Conservation (phyloP, 2,329 filamentous ascomycete genomes). For the Leptodontidium sp. region DNA sequence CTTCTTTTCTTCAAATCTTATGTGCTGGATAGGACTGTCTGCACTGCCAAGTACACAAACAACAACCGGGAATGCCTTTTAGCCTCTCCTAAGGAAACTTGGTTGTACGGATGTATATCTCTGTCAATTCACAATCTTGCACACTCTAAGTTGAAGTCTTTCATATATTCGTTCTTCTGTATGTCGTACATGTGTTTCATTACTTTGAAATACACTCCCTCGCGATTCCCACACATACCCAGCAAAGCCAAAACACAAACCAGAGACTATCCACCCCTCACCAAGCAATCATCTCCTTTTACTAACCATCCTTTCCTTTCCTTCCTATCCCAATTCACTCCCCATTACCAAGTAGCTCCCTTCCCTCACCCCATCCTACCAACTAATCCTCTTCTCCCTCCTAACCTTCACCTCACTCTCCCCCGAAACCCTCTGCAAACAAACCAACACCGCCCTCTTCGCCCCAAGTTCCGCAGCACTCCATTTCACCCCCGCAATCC, state of each 20-base stretch:
- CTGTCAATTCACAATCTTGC: too few species aligned
- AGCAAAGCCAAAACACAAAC: too few species aligned
- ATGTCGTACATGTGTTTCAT: neutral
- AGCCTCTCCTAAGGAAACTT: neutral
- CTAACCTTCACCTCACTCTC: conserved; percentile 20
- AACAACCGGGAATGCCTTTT: neutral
- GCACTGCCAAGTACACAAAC: too few species aligned
- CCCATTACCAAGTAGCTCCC: neutral
- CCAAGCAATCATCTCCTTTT: too few species aligned
- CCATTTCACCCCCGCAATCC: conserved; percentile 21
- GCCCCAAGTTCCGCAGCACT: conserved; percentile 4
- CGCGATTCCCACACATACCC: too few species aligned
- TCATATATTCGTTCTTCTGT: too few species aligned
- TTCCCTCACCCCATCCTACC: conserved; percentile 15
- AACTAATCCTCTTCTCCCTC: conserved; percentile 29
- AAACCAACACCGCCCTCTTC: conserved; percentile 12
- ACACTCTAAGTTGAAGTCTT: too few species aligned
- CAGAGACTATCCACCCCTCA: too few species aligned
- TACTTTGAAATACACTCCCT: neutral
- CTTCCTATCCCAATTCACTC: neutral
- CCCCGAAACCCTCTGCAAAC: conserved; percentile 12
- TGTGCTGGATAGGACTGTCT: too few species aligned
- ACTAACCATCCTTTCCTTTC: too few species aligned
- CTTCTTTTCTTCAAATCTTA: too few species aligned
- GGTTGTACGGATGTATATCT: too few species aligned